phyloP scores from a whole-genome alignment of 495 filamentous ascomycete species.

The Hyphodiscus hymeniophilus region DNA sequence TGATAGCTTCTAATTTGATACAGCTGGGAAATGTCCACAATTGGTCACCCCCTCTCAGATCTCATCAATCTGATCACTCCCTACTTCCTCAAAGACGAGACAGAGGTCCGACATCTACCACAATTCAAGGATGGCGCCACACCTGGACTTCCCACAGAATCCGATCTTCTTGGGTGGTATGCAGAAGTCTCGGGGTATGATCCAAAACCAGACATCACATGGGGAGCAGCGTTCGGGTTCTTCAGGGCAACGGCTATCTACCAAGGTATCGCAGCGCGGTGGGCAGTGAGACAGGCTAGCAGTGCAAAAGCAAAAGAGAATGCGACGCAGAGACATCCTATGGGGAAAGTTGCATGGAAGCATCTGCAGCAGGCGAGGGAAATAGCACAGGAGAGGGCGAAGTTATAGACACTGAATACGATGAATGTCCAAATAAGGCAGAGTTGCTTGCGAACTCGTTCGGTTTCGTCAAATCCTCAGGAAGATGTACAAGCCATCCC shows the following conservation, averaged over 20 bases:
- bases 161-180: conserved; percentile 73
- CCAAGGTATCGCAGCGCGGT: conserved; percentile 87
- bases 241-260: conserved; percentile 69
- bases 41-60: conserved; percentile 89
- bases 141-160: conserved; percentile 65
- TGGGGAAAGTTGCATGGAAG: conserved; percentile 71
- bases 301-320: conserved; percentile 72
- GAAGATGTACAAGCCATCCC: too few relatives aligned
- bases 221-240: conserved; percentile 54
- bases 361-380: conserved; percentile 44
- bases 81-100: conserved; percentile 37
- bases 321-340: conserved; percentile 50
- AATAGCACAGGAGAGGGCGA: conserved; percentile 31
- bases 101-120: conserved; percentile 1
- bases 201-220: conserved; percentile 55
- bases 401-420: conserved; percentile 30
- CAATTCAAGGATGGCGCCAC: conserved; percentile 53
- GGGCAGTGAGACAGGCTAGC: conserved; percentile 81
- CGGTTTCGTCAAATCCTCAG: too few relatives aligned
- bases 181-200: conserved; percentile 61
- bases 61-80: conserved; percentile 72
- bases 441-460: too few relatives aligned
- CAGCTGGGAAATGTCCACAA: conserved; percentile 93
- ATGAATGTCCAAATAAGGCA: not conserved
- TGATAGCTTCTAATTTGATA: conserved; percentile 12